These are phyloP conservation scores for Chamaecrista fasciculata DNA, from an alignment of 306 rosid genomes.

Conservation along the genomic window DNA sequence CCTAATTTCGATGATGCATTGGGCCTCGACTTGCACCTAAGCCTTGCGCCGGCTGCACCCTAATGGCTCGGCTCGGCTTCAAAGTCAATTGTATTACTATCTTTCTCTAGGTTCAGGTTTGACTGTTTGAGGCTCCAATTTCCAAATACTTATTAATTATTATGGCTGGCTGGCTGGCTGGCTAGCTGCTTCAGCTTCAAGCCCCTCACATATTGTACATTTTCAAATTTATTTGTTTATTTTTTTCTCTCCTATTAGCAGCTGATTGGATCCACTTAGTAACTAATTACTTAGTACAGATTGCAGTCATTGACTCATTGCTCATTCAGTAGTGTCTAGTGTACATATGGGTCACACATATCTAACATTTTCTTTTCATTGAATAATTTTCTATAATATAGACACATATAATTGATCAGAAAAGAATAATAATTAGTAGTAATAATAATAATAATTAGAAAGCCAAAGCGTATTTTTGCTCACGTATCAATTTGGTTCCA, in stretches of 20 bases:
- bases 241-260: no score
- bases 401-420: no score
- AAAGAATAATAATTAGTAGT: no score
- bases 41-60: constrained; percentile 79
- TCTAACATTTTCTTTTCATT: no score
- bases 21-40: constrained; percentile 89
- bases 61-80: constrained; percentile 34
- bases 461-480: no score
- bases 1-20: constrained; percentile 68
- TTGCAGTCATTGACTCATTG: constrained; percentile 8
- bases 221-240: constrained; percentile 42
- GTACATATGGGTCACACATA: not conserved
- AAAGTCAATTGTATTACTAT: not conserved
- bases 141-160: no score
- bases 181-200: constrained; percentile 21
- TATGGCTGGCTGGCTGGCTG: constrained; percentile 29
- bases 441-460: not conserved
- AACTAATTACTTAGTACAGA: not conserved
- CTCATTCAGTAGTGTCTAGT: constrained; percentile 8
- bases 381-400: no score
- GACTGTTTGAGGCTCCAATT: not conserved
- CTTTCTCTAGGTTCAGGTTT: constrained; percentile 12
- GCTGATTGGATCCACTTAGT: no score
- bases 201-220: constrained; percentile 54
- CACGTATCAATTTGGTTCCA: no score